phyloP scores from a whole-genome alignment of 2,329 filamentous ascomycete genomes.

The Paecilomyces niveus region DNA sequence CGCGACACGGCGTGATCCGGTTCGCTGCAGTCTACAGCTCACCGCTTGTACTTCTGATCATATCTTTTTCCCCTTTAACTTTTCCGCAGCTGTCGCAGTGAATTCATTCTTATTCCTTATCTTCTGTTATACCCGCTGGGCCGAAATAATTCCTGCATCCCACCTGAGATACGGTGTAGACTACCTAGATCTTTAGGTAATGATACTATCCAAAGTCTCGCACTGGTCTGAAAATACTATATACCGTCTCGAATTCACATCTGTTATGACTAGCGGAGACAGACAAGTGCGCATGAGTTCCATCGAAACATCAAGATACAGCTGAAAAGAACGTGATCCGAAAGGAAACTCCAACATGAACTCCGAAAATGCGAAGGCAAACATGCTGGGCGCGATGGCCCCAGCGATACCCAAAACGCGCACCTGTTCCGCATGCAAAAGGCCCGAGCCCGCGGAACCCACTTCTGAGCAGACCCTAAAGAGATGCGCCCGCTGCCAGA shows the following conservation, averaged over 20 bases:
- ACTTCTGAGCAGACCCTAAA: slow-evolving; percentile 7
- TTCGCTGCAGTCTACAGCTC: background rate
- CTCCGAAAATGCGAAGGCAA: background rate
- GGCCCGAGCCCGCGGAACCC: slow-evolving; percentile 2
- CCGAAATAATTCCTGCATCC: too few species aligned
- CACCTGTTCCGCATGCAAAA: slow-evolving; percentile 6
- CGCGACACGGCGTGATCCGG: background rate
- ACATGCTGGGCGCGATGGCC: slow-evolving; percentile 3
- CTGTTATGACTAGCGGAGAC: too few species aligned
- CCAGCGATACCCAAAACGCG: background rate
- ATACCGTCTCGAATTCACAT: too few species aligned
- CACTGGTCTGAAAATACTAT: too few species aligned
- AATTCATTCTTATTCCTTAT: background rate
- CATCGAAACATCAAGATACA: background rate
- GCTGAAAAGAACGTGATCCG: background rate
- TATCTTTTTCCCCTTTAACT: background rate
- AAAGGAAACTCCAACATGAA: background rate
- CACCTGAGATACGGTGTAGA: too few species aligned
- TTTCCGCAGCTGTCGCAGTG: background rate
- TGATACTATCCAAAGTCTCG: too few species aligned
- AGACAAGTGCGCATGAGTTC: background rate
- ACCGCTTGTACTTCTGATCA: background rate
- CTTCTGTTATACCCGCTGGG: too few species aligned
- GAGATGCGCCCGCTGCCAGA: slow-evolving; percentile 41
- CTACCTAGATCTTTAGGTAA: too few species aligned